A percentile compares a stretch with the other conserved stretches of the same genome.
Evolutionary conservation across 495 filamentous ascomycete species (phyloP).

Genomic region (Elaphomyces granulatus): DNA sequence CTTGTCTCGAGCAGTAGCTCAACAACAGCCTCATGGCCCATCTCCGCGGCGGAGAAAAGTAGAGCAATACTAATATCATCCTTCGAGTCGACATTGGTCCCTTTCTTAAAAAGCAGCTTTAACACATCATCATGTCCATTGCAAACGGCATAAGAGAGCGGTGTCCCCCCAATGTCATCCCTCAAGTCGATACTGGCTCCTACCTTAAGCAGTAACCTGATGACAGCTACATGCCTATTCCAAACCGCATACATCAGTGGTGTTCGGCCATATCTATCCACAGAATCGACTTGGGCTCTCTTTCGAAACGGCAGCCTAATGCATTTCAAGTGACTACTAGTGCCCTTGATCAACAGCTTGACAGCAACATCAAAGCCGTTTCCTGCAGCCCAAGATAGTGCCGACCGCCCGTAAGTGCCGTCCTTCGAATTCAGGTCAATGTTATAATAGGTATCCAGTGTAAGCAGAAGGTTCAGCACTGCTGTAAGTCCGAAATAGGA

Average conservation of each 20-base stretch:
- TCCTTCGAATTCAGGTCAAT: constrained; percentile 12
- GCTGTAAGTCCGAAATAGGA: constrained; percentile 9
- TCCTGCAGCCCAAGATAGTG: constrained; percentile 14
- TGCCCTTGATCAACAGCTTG: constrained; percentile 9
- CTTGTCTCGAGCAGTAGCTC: constrained; percentile 12
- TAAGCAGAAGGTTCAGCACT: constrained; percentile 8
- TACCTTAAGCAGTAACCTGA: neutral
- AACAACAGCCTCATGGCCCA: neutral
- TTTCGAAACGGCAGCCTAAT: constrained; percentile 1
- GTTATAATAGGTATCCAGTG: constrained; percentile 1
- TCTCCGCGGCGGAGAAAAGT: neutral
- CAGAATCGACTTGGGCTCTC: constrained; percentile 3
- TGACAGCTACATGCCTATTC: constrained; percentile 9
- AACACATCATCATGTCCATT: neutral
- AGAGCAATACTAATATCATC: neutral
- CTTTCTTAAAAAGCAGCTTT: neutral
- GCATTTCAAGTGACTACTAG: neutral
- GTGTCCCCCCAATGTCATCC: neutral
- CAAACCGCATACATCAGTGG: constrained; percentile 13
- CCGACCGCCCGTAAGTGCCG: constrained; percentile 5
- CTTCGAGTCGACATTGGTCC: neutral
- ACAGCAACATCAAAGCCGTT: constrained; percentile 10
- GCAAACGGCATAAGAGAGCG: neutral
- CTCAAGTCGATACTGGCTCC: neutral
- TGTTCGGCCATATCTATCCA: constrained; percentile 6